Conservation (phyloP, 78 protist species). For the Pigoraptor vietnamica region DNA sequence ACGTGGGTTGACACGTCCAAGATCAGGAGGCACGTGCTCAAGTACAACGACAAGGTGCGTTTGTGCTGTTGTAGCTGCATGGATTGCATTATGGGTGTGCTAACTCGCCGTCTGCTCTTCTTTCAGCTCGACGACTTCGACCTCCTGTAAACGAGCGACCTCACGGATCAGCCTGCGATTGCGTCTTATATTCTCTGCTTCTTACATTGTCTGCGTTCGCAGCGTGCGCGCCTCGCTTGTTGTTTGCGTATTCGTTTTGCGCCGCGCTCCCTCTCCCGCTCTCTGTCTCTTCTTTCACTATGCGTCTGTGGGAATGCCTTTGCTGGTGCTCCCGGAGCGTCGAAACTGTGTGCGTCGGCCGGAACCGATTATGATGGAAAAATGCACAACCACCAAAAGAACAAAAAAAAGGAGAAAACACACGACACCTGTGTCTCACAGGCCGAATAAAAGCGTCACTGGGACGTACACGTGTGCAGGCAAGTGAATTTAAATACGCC, state of each 20-base stretch:
- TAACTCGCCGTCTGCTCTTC: not conserved
- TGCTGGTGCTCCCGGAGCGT: no score
- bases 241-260: not conserved
- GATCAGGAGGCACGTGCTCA: conserved; percentile 50
- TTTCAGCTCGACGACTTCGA: conserved; percentile 48
- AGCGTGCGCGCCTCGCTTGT: not conserved
- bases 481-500: no score
- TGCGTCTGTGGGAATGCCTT: no score
- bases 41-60: conserved; percentile 63
- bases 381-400: not conserved
- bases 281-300: no score
- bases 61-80: not conserved
- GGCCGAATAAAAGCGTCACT: no score
- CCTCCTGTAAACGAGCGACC: not conserved
- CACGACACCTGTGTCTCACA: no score
- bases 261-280: not conserved
- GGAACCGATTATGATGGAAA: no score
- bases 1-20: conserved; percentile 85
- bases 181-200: not conserved
- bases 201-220: not conserved
- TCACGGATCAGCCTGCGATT: not conserved
- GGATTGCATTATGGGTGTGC: not conserved
- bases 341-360: no score
- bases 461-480: no score
- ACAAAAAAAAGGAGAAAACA: not conserved